Evolutionary conservation across 441 rosid species (phyloP), one percentile per base, ranked within the genome.

Genomic region (Kokia cookei): DNA sequence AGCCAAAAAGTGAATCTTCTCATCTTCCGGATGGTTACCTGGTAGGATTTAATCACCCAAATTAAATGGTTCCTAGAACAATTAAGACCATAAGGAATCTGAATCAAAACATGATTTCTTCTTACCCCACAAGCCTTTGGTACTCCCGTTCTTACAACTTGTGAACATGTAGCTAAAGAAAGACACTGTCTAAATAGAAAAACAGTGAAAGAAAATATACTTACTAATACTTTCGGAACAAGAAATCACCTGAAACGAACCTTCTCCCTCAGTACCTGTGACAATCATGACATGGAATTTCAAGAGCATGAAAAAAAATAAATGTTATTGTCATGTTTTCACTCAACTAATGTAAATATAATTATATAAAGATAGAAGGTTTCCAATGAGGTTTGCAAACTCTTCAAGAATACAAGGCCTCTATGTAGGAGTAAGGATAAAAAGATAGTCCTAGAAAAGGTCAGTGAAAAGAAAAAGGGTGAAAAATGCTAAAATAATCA

Each of bases 11-110:
- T 12, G 24, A 67, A 5, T 15, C 26, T 19, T 11, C 29, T 72
- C 51, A 19, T 54, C 58, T 40, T 37, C 65, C 1, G 66, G 69
- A 26, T 55, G 72, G 40, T 60, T 66, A 94, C 97, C 93, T 91
- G 82, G 85, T 76, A 72, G 90, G 93, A 65, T 82, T 87, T 43
- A 88, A 75, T 59, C 91, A 91, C 53, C 97, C 99, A 0, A 91
- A 86, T 57, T 92, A 93, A 62, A 90, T 70, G 7, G 97, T 91
- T 65, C 92, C 93, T 62, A 87, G 73, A 53, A 89, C 83, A 64
- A 90, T 87, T 89, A 43, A 88, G 57, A 32, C 87, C 76, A 76
- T 92, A 88, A 15, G 95, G 97, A 50, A 90, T 76, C 71, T 83
- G 71, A 65, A 89, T 80, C 76, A 89, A 77, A 47, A 12, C 51